Base-by-base conservation (phyloP, 2,329 filamentous ascomycete species). In the Endocalyx cinctus region DNA sequence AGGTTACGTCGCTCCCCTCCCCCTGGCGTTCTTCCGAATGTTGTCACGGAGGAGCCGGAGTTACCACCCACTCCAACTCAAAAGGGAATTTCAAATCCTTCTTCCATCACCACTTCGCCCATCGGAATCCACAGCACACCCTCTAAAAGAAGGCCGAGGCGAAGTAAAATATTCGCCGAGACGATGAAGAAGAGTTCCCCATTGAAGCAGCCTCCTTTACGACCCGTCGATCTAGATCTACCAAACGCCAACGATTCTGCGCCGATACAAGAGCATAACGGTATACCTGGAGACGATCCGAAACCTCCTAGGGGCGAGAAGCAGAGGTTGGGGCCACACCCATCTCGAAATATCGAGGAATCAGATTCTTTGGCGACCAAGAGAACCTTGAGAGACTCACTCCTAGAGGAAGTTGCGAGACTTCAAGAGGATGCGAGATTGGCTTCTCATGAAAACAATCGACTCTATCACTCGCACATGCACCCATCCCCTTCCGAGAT, bases 41-140 rank as follows among this genome's bases (percentile, higher is more conserved):
- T 52, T 3, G 57, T 57, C 6, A 43, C 52, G n/a, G 67, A 67
- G 12, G 78, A 84, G 46, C 79, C 79, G 2, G 77, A 82, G 29
- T 64, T 85, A 5, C 82, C 81, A 4, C 75, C 75, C 0, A 74
- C 74, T 0, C 70, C 71, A 1, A 64, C 66, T 18, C 63, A 70
- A 29, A 62, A 60, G 23, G 67, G 66, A 4, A 56, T 69, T 10
- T 58, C 61, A 2, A 76, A 80, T 37, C 66, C 70, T 10, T 38
- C 50, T 0, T 61, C 73, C 2, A 64, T 75, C 17, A 72, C 67
- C 27, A 72, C 72, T 4, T 74, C 74, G 6, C 73, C 76, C 1
- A 54, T 62, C 14, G 78, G 77, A 1, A 81, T 82, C 17, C 77
- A 80, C 38, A 69, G 70, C 31, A 77, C 73, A 11, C 74, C 77